Percentiles rank a stretch among this genome's conserved stretches.
Evolutionary conservation across 2,329 filamentous ascomycete genomes (phyloP).

Genomic region (Cladophialophora yegresii): DNA sequence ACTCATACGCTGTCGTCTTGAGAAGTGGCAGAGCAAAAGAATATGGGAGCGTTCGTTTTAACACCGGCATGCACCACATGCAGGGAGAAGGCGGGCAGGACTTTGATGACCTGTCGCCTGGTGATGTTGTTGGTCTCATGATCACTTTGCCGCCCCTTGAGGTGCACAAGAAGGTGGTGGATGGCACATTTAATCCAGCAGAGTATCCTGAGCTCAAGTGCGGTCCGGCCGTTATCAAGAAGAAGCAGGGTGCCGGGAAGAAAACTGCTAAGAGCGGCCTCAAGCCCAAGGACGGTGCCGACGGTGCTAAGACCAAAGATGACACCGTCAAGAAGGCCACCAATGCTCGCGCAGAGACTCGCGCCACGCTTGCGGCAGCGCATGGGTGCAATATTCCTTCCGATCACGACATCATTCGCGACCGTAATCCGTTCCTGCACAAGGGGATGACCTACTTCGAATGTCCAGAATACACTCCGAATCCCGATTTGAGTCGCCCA

Average conservation of each 20-base stretch:
- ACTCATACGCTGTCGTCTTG: slow-evolving; percentile 36
- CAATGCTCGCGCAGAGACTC: slow-evolving; percentile 25
- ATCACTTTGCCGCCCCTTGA: slow-evolving; percentile 84
- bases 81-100: slow-evolving; percentile 86
- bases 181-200: slow-evolving; percentile 82
- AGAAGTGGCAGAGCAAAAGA: slow-evolving; percentile 42
- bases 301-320: slow-evolving; percentile 25
- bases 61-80: slow-evolving; percentile 94
- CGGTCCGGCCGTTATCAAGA: slow-evolving; percentile 34
- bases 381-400: slow-evolving; percentile 24
- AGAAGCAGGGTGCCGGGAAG: slow-evolving; percentile 31
- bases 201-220: slow-evolving; percentile 53
- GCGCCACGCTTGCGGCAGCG: slow-evolving; percentile 19
- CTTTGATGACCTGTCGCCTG: slow-evolving; percentile 77
- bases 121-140: slow-evolving; percentile 91
- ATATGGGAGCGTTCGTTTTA: slow-evolving; percentile 70
- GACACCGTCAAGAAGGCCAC: slow-evolving; percentile 22
- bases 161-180: slow-evolving; percentile 83
- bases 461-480: slow-evolving; percentile 82
- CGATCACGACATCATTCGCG: slow-evolving; percentile 76
- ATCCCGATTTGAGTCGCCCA: slow-evolving; percentile 83
- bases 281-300: slow-evolving; percentile 30
- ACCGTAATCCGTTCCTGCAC: slow-evolving; percentile 91
- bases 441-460: slow-evolving; percentile 68
- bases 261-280: slow-evolving; percentile 30